Base-by-base conservation (phyloP, 2,329 filamentous ascomycete genomes). In the Eutypa lata region DNA sequence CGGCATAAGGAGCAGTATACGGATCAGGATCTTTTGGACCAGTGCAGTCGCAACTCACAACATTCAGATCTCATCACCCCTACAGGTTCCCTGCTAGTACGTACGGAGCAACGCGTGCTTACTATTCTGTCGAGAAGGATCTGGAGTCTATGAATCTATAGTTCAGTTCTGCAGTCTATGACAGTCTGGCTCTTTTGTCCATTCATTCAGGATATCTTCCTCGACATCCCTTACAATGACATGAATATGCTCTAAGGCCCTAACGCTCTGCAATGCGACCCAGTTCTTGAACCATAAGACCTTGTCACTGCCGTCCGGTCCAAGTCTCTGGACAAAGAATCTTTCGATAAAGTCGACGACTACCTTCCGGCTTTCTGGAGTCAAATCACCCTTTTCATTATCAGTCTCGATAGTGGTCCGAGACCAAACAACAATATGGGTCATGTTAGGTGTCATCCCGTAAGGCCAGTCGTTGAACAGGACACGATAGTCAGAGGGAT, bases 381-480 rank as follows among this genome's bases (percentile, higher is more conserved):
- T 91, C 73, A 95, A 75, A 59, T 92, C 86, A 10, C 89, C 91
- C 0, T 81, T 89, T 18, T 73, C 74, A 0, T 82, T 70, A 59
- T 95, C 87, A 3, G 88, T 88, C 22, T 87, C 80, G 55, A 97
- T 86, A 14, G 78, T 75, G 40, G 93, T 94, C 66, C 95, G 93
- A 49, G 88, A 89, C 93, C 93, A 97, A 42, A 96, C 87, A 28
- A 97, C 90, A 19, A 97, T 81, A 68, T 97, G 93, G n/a, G 86
- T 77, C 61, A 87, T 82, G 50, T 78, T 79, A 0, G 76, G 67
- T 1, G 76, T 76, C 47, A 96, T 73, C 3, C 90, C 91, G 64
- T 97, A 97, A 0, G 93, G 93, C 92, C 91, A 97, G 76, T 97
- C 92, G 65, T 97, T 97, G 67, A 85, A 77, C 44, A 96, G 75